Conservation (phyloP, 257 asterid species). For the Ophiorrhiza pumila region DNA sequence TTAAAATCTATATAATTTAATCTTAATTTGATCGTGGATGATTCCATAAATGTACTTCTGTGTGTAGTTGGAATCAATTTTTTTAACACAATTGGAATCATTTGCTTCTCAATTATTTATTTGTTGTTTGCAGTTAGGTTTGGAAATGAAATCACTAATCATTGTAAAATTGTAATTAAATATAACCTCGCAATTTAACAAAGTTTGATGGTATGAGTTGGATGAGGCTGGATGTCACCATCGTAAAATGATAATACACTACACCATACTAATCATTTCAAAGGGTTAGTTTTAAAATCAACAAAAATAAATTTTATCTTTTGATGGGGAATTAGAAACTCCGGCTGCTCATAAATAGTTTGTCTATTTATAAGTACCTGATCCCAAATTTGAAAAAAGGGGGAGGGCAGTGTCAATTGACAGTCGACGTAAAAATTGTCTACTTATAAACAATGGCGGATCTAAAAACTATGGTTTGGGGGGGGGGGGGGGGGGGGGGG, state of each 20-base stretch:
- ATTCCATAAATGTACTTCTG: conserved; percentile 4
- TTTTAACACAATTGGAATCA: neutral
- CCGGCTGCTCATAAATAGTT: no score
- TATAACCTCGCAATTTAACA: conserved; percentile 11
- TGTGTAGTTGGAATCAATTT: conserved; percentile 12
- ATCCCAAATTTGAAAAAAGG: no score
- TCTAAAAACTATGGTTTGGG: no score
- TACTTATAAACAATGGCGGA: no score
- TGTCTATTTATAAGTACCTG: no score
- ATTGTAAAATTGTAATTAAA: conserved; percentile 29
- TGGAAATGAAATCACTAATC: conserved; percentile 16
- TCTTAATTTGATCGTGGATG: conserved; percentile 22
- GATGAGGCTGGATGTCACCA: conserved; percentile 49
- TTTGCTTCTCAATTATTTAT: conserved; percentile 13
- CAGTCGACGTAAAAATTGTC: no score
- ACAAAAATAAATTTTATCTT: neutral
- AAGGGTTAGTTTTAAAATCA: neutral
- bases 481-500: no score
- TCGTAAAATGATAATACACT: conserved; percentile 19
- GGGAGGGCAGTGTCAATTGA: no score
- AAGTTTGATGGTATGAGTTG: conserved; percentile 31
- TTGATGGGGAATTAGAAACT: neutral
- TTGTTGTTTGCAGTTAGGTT: conserved; percentile 17
- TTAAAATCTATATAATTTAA: conserved; percentile 4
- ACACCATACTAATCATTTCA: neutral